Conservation (phyloP, 441 rosid species). For the Melastoma candidum region DNA sequence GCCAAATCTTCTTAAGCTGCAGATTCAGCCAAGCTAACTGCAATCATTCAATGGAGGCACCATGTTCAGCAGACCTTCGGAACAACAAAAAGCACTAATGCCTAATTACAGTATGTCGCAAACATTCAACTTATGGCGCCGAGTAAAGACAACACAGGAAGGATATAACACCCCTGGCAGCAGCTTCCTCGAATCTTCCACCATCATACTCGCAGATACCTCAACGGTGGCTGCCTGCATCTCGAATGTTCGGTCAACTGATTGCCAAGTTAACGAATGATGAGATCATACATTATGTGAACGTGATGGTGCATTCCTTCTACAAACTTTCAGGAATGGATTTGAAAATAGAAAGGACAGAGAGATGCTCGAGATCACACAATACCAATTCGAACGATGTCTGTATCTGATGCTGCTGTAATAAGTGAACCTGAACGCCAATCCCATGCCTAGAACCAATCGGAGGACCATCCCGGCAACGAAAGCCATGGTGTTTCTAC, state of each 20-base stretch:
- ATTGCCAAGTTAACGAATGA: constrained; percentile 1
- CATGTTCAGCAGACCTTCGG: not conserved
- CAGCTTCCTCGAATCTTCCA: constrained; percentile 72
- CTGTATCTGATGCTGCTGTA: constrained; percentile 45
- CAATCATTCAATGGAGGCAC: constrained; percentile 8
- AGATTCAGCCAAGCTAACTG: constrained; percentile 85
- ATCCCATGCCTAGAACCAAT: constrained; percentile 42
- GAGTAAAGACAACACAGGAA: constrained; percentile 81
- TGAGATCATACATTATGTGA: not conserved
- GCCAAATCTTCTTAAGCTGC: constrained; percentile 88
- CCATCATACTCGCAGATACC: constrained; percentile 80
- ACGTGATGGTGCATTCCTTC: not conserved
- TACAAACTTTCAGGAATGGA: not conserved
- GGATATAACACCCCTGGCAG: constrained; percentile 58
- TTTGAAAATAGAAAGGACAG: not conserved
- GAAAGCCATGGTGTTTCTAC: constrained; percentile 40
- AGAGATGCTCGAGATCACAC: not conserved
- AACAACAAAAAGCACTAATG: not conserved
- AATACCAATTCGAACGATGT: constrained; percentile 62
- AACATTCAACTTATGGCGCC: constrained; percentile 64
- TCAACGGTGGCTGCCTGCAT: constrained; percentile 59
- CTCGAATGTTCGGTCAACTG: not conserved
- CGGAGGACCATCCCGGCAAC: constrained; percentile 51
- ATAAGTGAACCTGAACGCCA: constrained; percentile 59
- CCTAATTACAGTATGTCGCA: not conserved